Base-by-base conservation (phyloP, 148 eudicot species). In the Rhododendron simsii region DNA sequence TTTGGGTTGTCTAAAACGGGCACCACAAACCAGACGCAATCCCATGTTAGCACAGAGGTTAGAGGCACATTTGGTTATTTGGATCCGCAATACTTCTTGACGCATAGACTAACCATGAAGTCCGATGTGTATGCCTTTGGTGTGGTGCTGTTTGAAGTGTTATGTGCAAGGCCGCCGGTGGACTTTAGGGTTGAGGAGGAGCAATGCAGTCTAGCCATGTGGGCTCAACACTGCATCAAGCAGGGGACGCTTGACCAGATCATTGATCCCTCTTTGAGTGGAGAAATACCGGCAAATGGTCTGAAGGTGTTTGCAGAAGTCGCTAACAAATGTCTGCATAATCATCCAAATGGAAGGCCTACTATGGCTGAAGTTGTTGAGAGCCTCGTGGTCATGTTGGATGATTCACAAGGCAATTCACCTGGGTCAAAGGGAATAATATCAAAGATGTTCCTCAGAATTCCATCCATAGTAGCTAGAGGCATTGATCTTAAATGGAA, bases 291-390 rank as follows among this genome's bases (percentile, higher is more conserved):
- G 13, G 53, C 74, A 21, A 26, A 37, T 69, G 73, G 85, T 41
- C 71, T 86, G 10, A 61, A 81, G 65, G 26, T 55, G 48, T 88
- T 86, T 86, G 85, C 78, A 3, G 82, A 57, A 50, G 47, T 88
- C 18, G 81, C 73, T 8, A 35, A 45, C 71, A 86, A 85, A 59
- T 86, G 90, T 57, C 44, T 86, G 53, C 47, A 75, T 61, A 45
- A 81, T 45, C 80, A 50, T 57, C 88, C 84, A 28, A 55, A 47
- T 0, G 67, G 51, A 61, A 74, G 90, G 13, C 88, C 90, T 21
- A 61, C 83, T 2, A 89, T 89, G 90, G 35, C 87, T 63, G 85
- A 86, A 67, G 83, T 86, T 18, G 90, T 85, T n/a, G 51, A 6
- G 14, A 80, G 78, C 6, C 89, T 89, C 0, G 88, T 84, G 75